Percentiles rank a stretch among this genome's conserved stretches.
Conservation (phyloP, 1,284 basidiomycete genomes). For the Coriolopsis trogii region DNA sequence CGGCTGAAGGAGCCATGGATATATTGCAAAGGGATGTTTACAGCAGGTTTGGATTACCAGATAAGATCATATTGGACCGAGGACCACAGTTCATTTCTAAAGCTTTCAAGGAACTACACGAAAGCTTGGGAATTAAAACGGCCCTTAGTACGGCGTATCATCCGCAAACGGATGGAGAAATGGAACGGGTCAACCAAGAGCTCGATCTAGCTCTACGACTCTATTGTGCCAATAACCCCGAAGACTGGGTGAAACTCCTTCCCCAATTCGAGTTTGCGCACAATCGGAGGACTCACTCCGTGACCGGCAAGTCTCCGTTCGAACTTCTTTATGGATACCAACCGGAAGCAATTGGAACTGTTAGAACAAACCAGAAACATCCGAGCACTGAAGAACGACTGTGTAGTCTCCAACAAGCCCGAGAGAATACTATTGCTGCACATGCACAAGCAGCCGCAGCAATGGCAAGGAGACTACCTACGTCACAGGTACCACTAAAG, state of each 20-base stretch:
- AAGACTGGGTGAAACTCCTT: conserved; percentile 33
- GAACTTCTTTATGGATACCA: conserved; percentile 11
- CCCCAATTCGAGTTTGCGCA: conserved; percentile 30
- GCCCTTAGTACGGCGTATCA: conserved; percentile 31
- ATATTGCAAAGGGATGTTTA: no score
- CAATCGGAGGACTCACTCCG: conserved; percentile 25
- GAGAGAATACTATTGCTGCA: no score
- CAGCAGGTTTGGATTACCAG: no score
- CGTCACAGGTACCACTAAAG: no score
- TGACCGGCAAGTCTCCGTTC: conserved; percentile 34
- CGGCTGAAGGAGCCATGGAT: no score
- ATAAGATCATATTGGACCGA: conserved; percentile 35
- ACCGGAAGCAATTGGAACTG: no score
- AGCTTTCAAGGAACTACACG: conserved; percentile 33
- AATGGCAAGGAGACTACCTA: no score
- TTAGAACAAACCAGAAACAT: no score
- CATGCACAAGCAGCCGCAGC: no score
- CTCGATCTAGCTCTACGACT: conserved; percentile 27
- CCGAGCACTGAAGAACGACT: no score
- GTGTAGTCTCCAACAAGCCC: no score
- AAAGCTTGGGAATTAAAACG: conserved; percentile 23
- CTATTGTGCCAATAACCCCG: conserved; percentile 30
- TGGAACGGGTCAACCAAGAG: conserved; percentile 33
- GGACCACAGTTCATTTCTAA: conserved; percentile 38
- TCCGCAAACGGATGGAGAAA: conserved; percentile 36